Percentiles rank a stretch among this genome's conserved stretches.
Conservation (phyloP, 2,329 filamentous ascomycete genomes). For the Phialocephala sp. region DNA sequence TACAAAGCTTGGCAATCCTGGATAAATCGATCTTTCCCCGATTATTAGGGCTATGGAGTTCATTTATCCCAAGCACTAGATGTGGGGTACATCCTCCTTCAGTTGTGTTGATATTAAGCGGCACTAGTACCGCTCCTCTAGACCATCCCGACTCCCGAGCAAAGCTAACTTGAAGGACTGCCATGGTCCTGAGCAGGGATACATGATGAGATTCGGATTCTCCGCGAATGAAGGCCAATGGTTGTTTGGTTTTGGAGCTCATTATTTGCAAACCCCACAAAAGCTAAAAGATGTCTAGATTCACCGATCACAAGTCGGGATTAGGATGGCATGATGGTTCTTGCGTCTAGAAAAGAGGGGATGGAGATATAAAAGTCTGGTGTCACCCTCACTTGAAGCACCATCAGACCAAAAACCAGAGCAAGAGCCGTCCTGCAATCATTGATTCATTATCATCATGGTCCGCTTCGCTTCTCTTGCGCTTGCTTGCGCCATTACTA, state of each 20-base stretch:
- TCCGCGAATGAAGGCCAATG: neutral
- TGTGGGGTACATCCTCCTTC: constrained; percentile 7
- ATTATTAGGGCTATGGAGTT: neutral
- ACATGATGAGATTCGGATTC: constrained; percentile 5
- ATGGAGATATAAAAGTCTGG: neutral
- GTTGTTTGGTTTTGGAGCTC: neutral
- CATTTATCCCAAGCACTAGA: constrained; percentile 1
- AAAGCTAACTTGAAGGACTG: neutral
- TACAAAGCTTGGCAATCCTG: neutral
- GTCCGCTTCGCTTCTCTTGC: neutral
- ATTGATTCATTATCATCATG: neutral
- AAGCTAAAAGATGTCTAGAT: neutral
- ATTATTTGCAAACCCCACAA: neutral
- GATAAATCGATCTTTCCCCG: neutral
- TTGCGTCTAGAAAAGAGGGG: neutral
- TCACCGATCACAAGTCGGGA: neutral
- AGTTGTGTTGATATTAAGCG: neutral
- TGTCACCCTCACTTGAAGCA: neutral
- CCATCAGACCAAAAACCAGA: neutral
- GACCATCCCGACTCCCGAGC: neutral
- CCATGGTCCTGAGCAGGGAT: neutral
- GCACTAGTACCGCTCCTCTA: neutral
- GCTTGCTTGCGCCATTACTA: neutral
- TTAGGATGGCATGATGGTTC: neutral
- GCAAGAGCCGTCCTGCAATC: neutral